A percentile compares a stretch with the other conserved stretches of the same genome.
Evolutionary conservation across 1,284 basidiomycete genomes (phyloP).

Genomic region (Ustilago sp.): DNA sequence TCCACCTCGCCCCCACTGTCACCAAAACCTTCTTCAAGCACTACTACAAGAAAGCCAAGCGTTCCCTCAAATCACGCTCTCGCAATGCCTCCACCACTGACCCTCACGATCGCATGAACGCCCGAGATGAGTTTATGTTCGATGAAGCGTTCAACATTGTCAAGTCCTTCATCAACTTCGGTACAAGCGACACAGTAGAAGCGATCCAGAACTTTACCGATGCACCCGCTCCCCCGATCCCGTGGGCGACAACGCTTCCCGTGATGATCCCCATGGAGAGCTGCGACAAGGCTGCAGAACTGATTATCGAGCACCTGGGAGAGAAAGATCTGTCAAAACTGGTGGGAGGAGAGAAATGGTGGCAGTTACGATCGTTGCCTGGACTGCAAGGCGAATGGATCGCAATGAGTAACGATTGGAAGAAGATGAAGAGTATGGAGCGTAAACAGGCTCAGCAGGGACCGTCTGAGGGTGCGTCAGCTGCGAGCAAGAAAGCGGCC

Average conservation of each 20-base stretch:
- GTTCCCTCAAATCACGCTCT: constrained; percentile 28
- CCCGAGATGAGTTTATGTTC: constrained; percentile 57
- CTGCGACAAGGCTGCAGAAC: constrained; percentile 81
- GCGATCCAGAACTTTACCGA: constrained; percentile 73
- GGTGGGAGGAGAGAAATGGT: constrained; percentile 93
- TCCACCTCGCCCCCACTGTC: constrained; percentile 63
- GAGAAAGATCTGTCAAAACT: constrained; percentile 81
- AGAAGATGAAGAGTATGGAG: constrained; percentile 62
- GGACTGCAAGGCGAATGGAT: constrained; percentile 93
- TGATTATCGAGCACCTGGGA: constrained; percentile 84
- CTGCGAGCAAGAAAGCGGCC: constrained; percentile 2
- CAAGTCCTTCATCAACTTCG: constrained; percentile 55
- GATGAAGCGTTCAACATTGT: constrained; percentile 60
- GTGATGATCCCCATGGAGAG: constrained; percentile 76
- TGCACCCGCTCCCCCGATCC: constrained; percentile 80
- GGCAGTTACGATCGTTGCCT: constrained; percentile 75
- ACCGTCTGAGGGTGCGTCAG: background rate
- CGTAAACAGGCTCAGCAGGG: constrained; percentile 33
- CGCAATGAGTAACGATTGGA: constrained; percentile 72
- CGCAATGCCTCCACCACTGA: constrained; percentile 6
- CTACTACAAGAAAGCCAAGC: constrained; percentile 57
- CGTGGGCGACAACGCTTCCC: constrained; percentile 82
- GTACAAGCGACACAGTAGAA: constrained; percentile 67
- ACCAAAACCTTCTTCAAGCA: constrained; percentile 64
- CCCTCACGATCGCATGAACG: constrained; percentile 19